Conservation (phyloP, 2,329 filamentous ascomycete genomes). For the Aspergillus carbonarius region DNA sequence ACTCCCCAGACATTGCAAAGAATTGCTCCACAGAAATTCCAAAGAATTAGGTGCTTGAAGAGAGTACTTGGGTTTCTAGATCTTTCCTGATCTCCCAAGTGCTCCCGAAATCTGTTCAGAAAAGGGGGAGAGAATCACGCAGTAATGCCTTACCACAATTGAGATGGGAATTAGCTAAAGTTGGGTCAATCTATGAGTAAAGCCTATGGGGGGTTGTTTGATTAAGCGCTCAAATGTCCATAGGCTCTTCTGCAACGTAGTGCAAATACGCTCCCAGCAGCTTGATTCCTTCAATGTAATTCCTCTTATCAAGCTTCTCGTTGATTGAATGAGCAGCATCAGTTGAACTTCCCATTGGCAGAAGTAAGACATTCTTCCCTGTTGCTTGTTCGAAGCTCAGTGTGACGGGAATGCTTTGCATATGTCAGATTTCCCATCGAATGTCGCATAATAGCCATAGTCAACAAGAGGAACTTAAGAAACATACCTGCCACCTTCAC, state of each 20-base stretch:
- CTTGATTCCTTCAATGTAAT: slow-evolving; percentile 99
- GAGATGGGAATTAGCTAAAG: not conserved
- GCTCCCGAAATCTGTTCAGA: not conserved
- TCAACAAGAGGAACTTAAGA: slow-evolving; percentile 13
- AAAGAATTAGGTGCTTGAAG: not conserved
- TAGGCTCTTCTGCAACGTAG: slow-evolving; percentile 89
- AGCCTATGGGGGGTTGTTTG: not conserved
- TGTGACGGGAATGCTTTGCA: slow-evolving; percentile 85
- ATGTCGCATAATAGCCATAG: not conserved
- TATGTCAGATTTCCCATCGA: slow-evolving; percentile 22
- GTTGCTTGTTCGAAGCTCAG: slow-evolving; percentile 97
- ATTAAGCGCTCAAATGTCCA: slow-evolving; percentile 19
- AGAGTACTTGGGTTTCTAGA: not conserved
- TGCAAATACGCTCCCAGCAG: slow-evolving; percentile 91
- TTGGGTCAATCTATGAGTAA: not conserved
- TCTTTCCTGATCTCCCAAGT: not conserved
- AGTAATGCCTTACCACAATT: not conserved
- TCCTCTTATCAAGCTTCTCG: slow-evolving; percentile 94
- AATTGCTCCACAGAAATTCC: not conserved
- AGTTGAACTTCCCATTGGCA: slow-evolving; percentile 97
- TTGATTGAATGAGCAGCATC: slow-evolving; percentile 98
- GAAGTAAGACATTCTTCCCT: slow-evolving; percentile 91
- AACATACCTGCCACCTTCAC: slow-evolving; percentile 82
- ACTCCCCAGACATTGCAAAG: not conserved
- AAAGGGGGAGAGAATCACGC: not conserved